Evolutionary conservation across 169 alveolate species (phyloP).

Genomic region (Theileria sp.): DNA sequence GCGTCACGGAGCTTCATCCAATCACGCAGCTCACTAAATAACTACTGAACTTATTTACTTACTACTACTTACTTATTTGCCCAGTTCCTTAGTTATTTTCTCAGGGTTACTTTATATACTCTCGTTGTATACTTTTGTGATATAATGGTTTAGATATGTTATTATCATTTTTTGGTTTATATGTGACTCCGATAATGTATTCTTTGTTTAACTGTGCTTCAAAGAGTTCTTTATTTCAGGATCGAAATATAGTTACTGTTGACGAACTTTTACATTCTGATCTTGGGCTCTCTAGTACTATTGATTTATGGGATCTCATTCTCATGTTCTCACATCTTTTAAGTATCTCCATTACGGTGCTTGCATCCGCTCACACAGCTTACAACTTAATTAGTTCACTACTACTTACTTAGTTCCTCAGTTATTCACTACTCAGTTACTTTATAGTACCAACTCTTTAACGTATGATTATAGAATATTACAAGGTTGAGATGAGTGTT

Average conservation of each 20-base stretch:
- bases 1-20: not conserved
- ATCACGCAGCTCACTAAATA: no score
- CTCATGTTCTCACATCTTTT: constrained; percentile 53
- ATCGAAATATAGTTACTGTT: constrained; percentile 36
- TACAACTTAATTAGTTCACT: not conserved
- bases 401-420: not conserved
- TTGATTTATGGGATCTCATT: constrained; percentile 65
- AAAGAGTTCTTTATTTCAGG: constrained; percentile 41
- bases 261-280: constrained; percentile 66
- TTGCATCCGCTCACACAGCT: not conserved
- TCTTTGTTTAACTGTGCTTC: constrained; percentile 48
- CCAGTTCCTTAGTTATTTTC: not conserved
- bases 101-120: not conserved
- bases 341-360: constrained; percentile 21
- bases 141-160: constrained; percentile 5
- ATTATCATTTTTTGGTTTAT: constrained; percentile 54
- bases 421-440: not conserved
- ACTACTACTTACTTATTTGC: no score
- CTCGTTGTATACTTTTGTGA: no score
- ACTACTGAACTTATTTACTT: no score
- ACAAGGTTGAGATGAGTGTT: constrained; percentile 19
- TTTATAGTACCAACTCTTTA: not conserved
- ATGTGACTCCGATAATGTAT: constrained; percentile 57
- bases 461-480: constrained; percentile 3
- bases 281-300: constrained; percentile 49